A percentile compares a stretch with the other conserved stretches of the same genome.
These are phyloP conservation scores for Bonia amplexicaulis DNA, from an alignment of 176 grass and related monocot genomes.

Conservation along the genomic window DNA sequence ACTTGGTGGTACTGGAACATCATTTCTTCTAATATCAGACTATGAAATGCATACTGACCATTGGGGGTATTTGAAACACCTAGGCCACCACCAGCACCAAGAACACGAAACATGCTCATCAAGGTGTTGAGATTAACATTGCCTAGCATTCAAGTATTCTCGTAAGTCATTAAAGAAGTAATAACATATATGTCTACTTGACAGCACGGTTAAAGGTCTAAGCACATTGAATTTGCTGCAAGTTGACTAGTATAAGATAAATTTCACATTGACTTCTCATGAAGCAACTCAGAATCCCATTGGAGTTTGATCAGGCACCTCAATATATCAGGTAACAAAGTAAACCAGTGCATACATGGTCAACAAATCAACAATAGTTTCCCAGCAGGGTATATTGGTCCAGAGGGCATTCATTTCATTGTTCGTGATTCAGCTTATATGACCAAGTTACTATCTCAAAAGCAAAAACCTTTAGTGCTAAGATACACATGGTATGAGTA, in stretches of 20 bases:
- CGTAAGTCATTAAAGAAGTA: neutral
- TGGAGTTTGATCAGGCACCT: neutral
- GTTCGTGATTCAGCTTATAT: neutral
- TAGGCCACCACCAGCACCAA: constrained; percentile 54
- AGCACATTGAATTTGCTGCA: neutral
- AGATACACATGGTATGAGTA: neutral
- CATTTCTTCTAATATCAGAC: neutral
- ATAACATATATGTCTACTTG: neutral
- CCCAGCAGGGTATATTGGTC: neutral
- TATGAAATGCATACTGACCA: constrained; percentile 29
- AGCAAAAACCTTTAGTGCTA: neutral
- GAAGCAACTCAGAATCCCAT: neutral
- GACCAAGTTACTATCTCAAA: neutral
- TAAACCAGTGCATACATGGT: neutral
- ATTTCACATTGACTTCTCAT: neutral
- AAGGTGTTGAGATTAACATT: constrained; percentile 57
- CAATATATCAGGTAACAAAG: neutral
- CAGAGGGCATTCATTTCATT: neutral
- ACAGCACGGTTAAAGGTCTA: neutral
- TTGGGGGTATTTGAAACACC: constrained; percentile 31
- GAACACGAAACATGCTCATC: constrained; percentile 71
- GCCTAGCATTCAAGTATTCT: constrained; percentile 35
- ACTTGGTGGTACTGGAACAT: neutral
- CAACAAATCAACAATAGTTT: neutral
- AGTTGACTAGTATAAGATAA: neutral